A percentile compares a stretch with the other conserved stretches of the same genome.
Evolutionary conservation across 2,329 filamentous ascomycete genomes (phyloP).

Genomic region (Lasiodiplodia citricola): DNA sequence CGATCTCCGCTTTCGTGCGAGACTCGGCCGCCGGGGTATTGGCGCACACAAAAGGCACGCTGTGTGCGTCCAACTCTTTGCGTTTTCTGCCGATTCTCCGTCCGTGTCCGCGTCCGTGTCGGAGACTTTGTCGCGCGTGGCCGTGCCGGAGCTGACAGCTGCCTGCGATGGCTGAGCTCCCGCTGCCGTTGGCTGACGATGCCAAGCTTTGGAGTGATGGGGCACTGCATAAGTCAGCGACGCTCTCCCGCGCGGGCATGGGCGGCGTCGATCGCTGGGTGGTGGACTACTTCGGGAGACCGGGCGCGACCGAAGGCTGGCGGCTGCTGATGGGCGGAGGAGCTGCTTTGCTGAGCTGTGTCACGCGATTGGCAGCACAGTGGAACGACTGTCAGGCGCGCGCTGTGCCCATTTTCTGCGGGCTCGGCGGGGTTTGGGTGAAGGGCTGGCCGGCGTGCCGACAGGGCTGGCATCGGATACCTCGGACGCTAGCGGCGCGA

Average conservation of each 20-base stretch:
- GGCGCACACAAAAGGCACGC: too few species aligned
- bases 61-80: too few species aligned
- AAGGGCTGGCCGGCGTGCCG: neutral
- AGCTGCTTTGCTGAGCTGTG: neutral
- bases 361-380: constrained; percentile 2
- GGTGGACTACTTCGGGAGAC: neutral
- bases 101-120: neutral
- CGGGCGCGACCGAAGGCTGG: neutral
- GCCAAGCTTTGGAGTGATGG: constrained; percentile 15
- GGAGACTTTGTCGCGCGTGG: too few species aligned
- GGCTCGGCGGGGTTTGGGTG: neutral
- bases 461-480: constrained; percentile 20
- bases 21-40: constrained; percentile 4
- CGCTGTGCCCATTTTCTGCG: neutral
- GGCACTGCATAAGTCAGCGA: constrained; percentile 1
- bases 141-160: neutral
- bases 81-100: neutral
- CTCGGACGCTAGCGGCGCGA: constrained; percentile 11
- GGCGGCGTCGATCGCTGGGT: constrained; percentile 16
- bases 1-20: constrained; percentile 6
- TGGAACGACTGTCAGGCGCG: constrained; percentile 9
- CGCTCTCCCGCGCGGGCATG: constrained; percentile 15
- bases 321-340: too few species aligned
- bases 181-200: neutral
- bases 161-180: neutral